Conservation (phyloP, 208 protist species). For the Leishmania gerbilli region DNA sequence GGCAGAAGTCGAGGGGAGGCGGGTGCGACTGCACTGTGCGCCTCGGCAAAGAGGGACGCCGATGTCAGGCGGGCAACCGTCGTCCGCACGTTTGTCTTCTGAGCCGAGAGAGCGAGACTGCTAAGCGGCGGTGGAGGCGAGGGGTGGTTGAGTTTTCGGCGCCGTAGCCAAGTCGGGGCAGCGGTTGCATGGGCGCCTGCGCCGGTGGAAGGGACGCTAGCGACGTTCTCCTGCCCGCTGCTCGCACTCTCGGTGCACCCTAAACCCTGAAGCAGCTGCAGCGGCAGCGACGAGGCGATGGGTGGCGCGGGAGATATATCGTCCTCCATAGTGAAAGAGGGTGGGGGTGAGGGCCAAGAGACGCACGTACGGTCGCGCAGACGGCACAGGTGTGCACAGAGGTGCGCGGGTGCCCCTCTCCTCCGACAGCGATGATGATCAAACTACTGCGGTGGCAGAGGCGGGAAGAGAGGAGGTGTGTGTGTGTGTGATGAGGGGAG, state of each 20-base stretch:
- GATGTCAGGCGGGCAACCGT: not conserved
- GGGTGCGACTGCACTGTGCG: conserved; percentile 7
- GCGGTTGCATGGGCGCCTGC: not conserved
- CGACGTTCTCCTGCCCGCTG: not conserved
- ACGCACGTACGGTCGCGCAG: not conserved
- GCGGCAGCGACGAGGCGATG: not conserved
- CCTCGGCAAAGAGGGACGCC: not conserved
- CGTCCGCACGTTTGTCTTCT: not conserved
- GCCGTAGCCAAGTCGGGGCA: not conserved
- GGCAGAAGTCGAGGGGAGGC: conserved; percentile 6
- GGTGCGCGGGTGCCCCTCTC: not conserved
- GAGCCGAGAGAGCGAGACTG: not conserved
- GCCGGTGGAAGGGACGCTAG: not conserved
- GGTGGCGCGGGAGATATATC: not conserved
- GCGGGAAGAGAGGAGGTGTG: not conserved
- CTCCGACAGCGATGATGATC: not conserved
- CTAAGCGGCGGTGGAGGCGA: conserved; percentile 5
- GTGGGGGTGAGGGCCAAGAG: not conserved
- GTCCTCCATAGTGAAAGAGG: not conserved
- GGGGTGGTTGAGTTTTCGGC: not conserved
- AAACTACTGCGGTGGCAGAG: not conserved
- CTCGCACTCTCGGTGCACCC: not conserved
- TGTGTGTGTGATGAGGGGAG: not conserved
- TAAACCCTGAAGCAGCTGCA: not conserved
- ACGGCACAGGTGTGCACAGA: not conserved